Evolutionary conservation across 768 basidiomycete species (phyloP), one percentile per base, ranked within the genome.

Genomic region (Paxillus involutus): DNA sequence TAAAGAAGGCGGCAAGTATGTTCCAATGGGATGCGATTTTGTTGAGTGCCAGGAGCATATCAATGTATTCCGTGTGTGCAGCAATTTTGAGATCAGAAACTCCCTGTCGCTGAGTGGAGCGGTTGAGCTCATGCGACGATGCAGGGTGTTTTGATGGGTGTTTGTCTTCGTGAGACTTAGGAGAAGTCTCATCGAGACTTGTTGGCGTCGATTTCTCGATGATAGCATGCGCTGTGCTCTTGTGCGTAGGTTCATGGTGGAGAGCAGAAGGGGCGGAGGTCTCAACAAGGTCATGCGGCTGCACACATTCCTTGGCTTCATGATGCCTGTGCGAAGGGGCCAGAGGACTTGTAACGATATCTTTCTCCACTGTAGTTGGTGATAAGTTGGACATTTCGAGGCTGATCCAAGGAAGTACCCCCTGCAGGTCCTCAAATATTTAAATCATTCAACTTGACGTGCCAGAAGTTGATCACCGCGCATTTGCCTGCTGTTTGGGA

Each of bases 1-100:
- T 80, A 59, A 79, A 82, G 66, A 82, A 81, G 3, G 72, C 74
- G n/a, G 77, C 76, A n/a, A 75, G 56, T 19, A 81, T 53, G 53
- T 81, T 79, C 59, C 77, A 69, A 36, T 75, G 35, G 10, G 60
- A 54, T 16, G 79, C 77, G 43, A 83, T 81, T 45, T 71, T 70
- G 59, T 82, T 80, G 16, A 81, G 63, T 6, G 79, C 80, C 30
- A 82, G 72, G 36, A 82, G 69, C 79, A 82, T 81, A 53, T 79
- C 78, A 58, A 81, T 72, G 58, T 82, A 82, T 56, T 73, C 71
- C 12, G 81, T 78, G 44, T 75, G 53, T 11, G 51, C 26, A 35
- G 44, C 37, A n/a, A 41, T 39, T 14, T 47, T 21, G 47, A 16
- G 6, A 32, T 49, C 14, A 14, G 48, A 42, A 9, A 46, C 11